These are phyloP conservation scores for Ceratobasidium sp. DNA, from an alignment of 1,284 basidiomycete species.

Conservation along the genomic window DNA sequence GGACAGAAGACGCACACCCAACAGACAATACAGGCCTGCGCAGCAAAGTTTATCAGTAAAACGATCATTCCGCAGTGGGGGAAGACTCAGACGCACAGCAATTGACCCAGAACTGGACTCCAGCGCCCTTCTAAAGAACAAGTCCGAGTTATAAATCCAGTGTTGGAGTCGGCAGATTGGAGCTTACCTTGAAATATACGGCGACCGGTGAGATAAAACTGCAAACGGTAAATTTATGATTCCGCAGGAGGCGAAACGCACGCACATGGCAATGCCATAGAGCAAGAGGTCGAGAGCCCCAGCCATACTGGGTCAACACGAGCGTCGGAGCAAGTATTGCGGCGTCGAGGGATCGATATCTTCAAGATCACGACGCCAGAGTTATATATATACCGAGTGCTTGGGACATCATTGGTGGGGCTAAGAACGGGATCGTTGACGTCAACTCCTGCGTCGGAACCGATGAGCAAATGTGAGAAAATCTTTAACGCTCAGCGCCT, in stretches of 20 bases:
- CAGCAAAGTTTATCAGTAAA: conserved; percentile 6
- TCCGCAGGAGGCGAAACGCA: background rate
- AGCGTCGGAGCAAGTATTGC: background rate
- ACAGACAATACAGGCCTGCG: conserved; percentile 32
- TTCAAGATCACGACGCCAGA: background rate
- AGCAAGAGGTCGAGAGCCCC: conserved; percentile 20
- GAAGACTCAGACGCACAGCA: conserved; percentile 24
- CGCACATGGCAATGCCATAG: conserved; percentile 25
- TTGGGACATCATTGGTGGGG: conserved; percentile 18
- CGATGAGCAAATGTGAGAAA: background rate
- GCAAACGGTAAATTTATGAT: background rate
- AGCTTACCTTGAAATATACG: conserved; percentile 38
- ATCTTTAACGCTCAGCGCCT: conserved; percentile 2
- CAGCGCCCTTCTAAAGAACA: conserved; percentile 33
- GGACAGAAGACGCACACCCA: conserved; percentile 22
- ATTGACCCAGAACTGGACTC: conserved; percentile 39
- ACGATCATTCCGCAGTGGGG: conserved; percentile 5
- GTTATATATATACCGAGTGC: conserved; percentile 6
- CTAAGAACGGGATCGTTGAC: conserved; percentile 10
- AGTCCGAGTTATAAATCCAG: conserved; percentile 19
- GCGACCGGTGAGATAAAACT: conserved; percentile 38
- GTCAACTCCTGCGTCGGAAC: conserved; percentile 7
- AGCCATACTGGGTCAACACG: background rate
- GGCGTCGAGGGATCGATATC: background rate
- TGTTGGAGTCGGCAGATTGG: background rate